phyloP scores from a whole-genome alignment of 2,329 filamentous ascomycete species.

The Aureobasidium sp. region DNA sequence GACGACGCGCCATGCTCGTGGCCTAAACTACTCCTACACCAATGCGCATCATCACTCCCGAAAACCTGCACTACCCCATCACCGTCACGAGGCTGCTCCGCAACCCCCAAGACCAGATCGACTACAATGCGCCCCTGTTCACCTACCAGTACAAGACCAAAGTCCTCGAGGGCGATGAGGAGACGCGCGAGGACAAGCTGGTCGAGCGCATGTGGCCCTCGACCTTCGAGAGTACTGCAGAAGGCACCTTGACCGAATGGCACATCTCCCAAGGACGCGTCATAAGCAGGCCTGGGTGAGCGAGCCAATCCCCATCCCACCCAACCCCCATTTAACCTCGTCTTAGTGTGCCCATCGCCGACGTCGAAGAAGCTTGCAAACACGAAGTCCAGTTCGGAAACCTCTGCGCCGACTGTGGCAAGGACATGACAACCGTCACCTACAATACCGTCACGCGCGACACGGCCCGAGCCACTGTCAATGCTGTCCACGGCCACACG shows the following conservation, averaged over 20 bases:
- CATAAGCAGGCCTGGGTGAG: constrained; percentile 41
- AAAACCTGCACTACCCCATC: constrained; percentile 77
- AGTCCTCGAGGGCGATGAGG: constrained; percentile 59
- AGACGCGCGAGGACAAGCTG: constrained; percentile 62
- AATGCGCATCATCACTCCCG: constrained; percentile 45
- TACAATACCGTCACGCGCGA: constrained; percentile 77
- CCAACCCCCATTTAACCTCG: neutral
- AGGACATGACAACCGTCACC: constrained; percentile 86
- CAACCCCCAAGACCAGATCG: constrained; percentile 64
- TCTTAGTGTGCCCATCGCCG: constrained; percentile 49
- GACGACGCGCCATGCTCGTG: constrained; percentile 12
- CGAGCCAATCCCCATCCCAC: neutral
- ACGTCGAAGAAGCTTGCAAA: constrained; percentile 83
- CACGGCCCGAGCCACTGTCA: constrained; percentile 81
- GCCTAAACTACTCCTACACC: constrained; percentile 15
- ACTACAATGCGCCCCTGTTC: constrained; percentile 70
- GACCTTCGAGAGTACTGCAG: constrained; percentile 75
- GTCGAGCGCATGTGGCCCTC: constrained; percentile 65
- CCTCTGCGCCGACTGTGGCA: constrained; percentile 85
- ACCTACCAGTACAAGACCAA: constrained; percentile 80
- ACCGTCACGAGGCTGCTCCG: constrained; percentile 82
- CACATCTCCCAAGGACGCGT: constrained; percentile 60
- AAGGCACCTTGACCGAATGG: constrained; percentile 74
- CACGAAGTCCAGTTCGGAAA: constrained; percentile 89
- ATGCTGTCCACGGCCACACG: constrained; percentile 89